These are phyloP conservation scores for Actinomortierella ambigua DNA, from an alignment of 371 early-diverging fungal species.

Conservation along the genomic window DNA sequence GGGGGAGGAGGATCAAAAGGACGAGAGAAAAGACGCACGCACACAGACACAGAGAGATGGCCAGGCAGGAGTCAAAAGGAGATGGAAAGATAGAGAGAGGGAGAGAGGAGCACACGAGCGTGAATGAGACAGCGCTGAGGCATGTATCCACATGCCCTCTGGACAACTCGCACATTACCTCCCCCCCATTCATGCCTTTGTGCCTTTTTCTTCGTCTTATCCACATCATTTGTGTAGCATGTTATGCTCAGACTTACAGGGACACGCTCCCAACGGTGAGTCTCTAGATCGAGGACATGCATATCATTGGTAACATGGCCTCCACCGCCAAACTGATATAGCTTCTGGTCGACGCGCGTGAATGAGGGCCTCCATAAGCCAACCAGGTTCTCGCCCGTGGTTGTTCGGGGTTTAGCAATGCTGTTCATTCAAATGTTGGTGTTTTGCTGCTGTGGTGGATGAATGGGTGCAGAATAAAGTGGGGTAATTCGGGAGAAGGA, in stretches of 20 bases:
- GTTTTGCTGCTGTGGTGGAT: constrained; percentile 27
- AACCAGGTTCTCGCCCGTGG: constrained; percentile 64
- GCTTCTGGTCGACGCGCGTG: constrained; percentile 61
- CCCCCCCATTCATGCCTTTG: not conserved
- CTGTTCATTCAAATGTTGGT: constrained; percentile 48
- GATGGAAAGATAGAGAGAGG: not conserved
- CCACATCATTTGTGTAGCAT: not conserved
- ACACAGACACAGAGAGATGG: not conserved
- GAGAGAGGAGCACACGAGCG: not conserved
- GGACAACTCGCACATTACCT: not conserved
- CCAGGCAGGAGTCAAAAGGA: not conserved
- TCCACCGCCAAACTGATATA: constrained; percentile 68
- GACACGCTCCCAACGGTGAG: constrained; percentile 41
- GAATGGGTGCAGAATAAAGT: constrained; percentile 3
- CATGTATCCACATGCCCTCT: too few relatives aligned
- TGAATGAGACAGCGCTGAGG: too few relatives aligned
- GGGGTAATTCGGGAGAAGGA: constrained; percentile 1
- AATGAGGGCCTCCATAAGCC: constrained; percentile 71
- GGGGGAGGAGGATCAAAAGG: not conserved
- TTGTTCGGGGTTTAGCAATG: constrained; percentile 56
- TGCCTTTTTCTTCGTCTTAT: not conserved
- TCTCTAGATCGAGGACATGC: constrained; percentile 58
- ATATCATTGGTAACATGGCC: constrained; percentile 66
- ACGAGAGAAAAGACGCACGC: not conserved
- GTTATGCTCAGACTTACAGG: constrained; percentile 18